These are phyloP conservation scores for Coccinonectria pachysandricola DNA, from an alignment of 2,329 filamentous ascomycete species.

Conservation along the genomic window DNA sequence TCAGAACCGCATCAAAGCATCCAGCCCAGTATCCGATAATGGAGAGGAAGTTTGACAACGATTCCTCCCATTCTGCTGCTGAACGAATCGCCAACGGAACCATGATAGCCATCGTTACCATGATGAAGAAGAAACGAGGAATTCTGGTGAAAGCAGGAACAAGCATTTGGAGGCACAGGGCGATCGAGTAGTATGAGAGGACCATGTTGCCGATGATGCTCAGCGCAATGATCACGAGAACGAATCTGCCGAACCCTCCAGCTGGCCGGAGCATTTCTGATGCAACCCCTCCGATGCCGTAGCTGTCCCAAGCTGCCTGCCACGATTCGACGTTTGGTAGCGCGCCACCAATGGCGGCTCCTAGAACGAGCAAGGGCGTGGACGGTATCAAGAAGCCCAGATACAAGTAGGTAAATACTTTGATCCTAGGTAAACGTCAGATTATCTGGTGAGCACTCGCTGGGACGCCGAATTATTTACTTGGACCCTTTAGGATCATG, in stretches of 20 bases:
- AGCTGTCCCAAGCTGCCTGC: constrained; percentile 19
- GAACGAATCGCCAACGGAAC: constrained; percentile 33
- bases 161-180: constrained; percentile 32
- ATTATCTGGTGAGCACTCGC: constrained; percentile 22
- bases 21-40: constrained; percentile 38
- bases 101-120: constrained; percentile 30
- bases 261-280: constrained; percentile 22
- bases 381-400: constrained; percentile 33
- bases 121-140: constrained; percentile 32
- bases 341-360: constrained; percentile 29
- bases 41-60: constrained; percentile 32
- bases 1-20: constrained; percentile 31
- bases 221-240: constrained; percentile 22
- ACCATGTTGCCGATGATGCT: constrained; percentile 29
- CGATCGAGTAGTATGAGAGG: constrained; percentile 29
- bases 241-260: constrained; percentile 26
- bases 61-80: constrained; percentile 30
- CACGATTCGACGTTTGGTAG: constrained; percentile 20
- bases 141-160: constrained; percentile 29
- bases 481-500: constrained; percentile 22
- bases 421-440: constrained; percentile 21
- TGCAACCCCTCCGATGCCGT: constrained; percentile 22
- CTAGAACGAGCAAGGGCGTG: constrained; percentile 27
- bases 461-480: constrained; percentile 4
- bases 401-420: constrained; percentile 30